phyloP scores from a whole-genome alignment of 176 grass and related monocot genomes.

The Paspalum notatum region DNA sequence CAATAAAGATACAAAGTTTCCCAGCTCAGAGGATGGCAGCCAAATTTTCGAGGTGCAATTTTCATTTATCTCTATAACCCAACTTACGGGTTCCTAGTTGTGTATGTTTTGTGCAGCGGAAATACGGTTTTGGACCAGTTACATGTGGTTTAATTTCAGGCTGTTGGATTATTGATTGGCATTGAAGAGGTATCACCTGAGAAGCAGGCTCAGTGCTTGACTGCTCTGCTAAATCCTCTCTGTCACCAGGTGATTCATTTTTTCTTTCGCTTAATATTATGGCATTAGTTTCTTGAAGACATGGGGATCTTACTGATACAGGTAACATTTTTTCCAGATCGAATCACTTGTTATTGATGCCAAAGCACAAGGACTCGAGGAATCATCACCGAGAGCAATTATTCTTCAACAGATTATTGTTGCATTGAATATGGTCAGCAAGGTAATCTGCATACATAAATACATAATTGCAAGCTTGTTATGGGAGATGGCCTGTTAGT shows the following conservation, averaged over 20 bases:
- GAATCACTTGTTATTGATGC: constrained; percentile 72
- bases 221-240: constrained; percentile 81
- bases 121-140: constrained; percentile 34
- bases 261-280: constrained; percentile 9
- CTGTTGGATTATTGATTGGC: constrained; percentile 89
- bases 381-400: constrained; percentile 57
- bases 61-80: constrained; percentile 24
- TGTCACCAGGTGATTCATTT: constrained; percentile 70
- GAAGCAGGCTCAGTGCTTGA: constrained; percentile 84
- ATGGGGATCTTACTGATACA: constrained; percentile 28
- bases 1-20: constrained; percentile 59
- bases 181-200: constrained; percentile 85
- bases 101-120: constrained; percentile 34
- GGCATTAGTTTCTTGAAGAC: constrained; percentile 15
- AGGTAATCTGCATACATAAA: constrained; percentile 53
- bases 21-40: constrained; percentile 92
- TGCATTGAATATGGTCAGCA: constrained; percentile 93
- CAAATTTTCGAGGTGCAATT: constrained; percentile 88
- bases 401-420: constrained; percentile 84
- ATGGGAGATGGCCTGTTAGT: neutral
- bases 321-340: constrained; percentile 55
- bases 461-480: constrained; percentile 26
- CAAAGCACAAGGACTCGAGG: constrained; percentile 69
- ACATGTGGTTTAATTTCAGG: constrained; percentile 55
- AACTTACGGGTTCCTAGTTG: neutral